Evolutionary conservation across 805 yeast species (phyloP).

Genomic region (Kurtzmaniella cleridarum): DNA sequence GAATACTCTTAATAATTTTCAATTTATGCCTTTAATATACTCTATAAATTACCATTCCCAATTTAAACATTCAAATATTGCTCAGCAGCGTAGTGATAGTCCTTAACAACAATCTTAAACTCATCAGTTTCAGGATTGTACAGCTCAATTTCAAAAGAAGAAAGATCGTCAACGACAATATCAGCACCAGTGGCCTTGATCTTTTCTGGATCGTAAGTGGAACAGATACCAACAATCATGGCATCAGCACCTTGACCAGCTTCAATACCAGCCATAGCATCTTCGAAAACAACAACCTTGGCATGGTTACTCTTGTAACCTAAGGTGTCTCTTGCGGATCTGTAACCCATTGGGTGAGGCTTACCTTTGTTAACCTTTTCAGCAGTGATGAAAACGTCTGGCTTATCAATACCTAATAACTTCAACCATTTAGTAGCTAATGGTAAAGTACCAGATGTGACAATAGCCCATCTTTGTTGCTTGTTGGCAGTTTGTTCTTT

Average conservation of each 20-base stretch:
- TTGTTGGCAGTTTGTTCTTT: conserved; percentile 15
- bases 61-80: conserved; percentile 17
- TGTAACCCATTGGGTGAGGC: conserved; percentile 28
- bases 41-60: background rate
- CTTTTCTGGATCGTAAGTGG: conserved; percentile 23
- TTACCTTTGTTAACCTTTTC: conserved; percentile 25
- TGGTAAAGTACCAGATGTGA: conserved; percentile 25
- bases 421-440: conserved; percentile 27
- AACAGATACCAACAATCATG: conserved; percentile 25
- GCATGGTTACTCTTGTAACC: conserved; percentile 19
- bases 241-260: conserved; percentile 27
- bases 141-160: conserved; percentile 18
- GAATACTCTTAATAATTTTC: background rate
- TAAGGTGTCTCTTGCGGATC: conserved; percentile 19
- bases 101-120: conserved; percentile 26
- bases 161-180: conserved; percentile 23
- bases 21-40: background rate
- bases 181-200: conserved; percentile 22
- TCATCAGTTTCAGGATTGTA: conserved; percentile 26
- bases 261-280: conserved; percentile 25
- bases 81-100: conserved; percentile 31
- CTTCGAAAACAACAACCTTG: conserved; percentile 25
- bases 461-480: conserved; percentile 26
- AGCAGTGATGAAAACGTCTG: conserved; percentile 24
- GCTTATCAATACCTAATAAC: conserved; percentile 18